Evolutionary conservation across 2,329 filamentous ascomycete genomes (phyloP).

Genomic region (Fulvia fulva): DNA sequence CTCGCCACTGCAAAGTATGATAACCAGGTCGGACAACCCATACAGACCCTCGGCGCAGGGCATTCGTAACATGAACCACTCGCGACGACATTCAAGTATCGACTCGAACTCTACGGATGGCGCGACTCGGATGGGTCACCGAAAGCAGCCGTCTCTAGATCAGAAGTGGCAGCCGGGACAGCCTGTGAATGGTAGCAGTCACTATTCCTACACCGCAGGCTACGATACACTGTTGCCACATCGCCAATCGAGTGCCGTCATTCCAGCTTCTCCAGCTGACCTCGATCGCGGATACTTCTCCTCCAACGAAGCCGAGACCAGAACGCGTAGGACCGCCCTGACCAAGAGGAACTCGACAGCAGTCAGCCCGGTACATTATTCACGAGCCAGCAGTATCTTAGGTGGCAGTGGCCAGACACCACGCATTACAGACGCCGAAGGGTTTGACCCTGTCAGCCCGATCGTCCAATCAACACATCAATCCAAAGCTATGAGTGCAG

Average conservation of each 20-base stretch:
- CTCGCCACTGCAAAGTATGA: slow-evolving; percentile 31
- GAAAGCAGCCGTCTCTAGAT: slow-evolving; percentile 58
- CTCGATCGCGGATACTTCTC: slow-evolving; percentile 91
- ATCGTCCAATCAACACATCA: slow-evolving; percentile 14
- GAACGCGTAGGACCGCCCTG: slow-evolving; percentile 57
- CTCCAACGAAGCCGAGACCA: slow-evolving; percentile 71
- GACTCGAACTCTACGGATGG: slow-evolving; percentile 55
- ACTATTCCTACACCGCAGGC: slow-evolving; percentile 23
- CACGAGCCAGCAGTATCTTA: slow-evolving; percentile 61
- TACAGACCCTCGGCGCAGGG: slow-evolving; percentile 35
- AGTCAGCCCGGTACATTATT: slow-evolving; percentile 32
- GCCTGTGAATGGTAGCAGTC: slow-evolving; percentile 16
- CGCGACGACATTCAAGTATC: slow-evolving; percentile 81
- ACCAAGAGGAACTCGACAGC: slow-evolving; percentile 57
- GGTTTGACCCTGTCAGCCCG: slow-evolving; percentile 16
- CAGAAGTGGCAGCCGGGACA: slow-evolving; percentile 47
- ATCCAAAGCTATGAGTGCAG: slow-evolving; percentile 20
- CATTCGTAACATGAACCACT: slow-evolving; percentile 62
- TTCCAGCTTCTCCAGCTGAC: slow-evolving; percentile 47
- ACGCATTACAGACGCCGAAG: slow-evolving; percentile 6
- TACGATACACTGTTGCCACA: slow-evolving; percentile 21
- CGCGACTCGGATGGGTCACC: slow-evolving; percentile 39
- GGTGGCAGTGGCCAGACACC: slow-evolving; percentile 5
- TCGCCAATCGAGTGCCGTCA: slow-evolving; percentile 32
- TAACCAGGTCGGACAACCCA: slow-evolving; percentile 30